Base-by-base conservation (phyloP, 768 basidiomycete genomes). In the Boletus huronensis region DNA sequence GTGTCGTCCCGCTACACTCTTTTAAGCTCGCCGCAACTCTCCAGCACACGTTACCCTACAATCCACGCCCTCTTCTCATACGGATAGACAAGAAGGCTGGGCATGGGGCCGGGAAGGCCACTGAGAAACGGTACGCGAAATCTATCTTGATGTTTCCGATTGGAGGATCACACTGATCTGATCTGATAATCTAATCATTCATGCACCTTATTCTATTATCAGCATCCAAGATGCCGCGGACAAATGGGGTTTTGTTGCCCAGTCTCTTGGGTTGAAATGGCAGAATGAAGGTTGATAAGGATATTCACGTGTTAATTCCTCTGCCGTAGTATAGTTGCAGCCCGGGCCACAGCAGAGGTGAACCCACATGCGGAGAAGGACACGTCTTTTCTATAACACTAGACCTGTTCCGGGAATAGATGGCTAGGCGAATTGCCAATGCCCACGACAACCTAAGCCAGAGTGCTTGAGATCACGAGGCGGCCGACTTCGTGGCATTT, bases 1-100 rank as follows among this genome's bases (percentile, higher is more conserved):
- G 90, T 32, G 90, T 93, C n/a, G 89, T 92, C 5, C 88, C 89
- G 1, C 74, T 90, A 66, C 91, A 92, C 70, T 88, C 89, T 9
- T 91, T 88, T 80, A 93, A 93, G 71, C 77, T 83, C 48, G 84
- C 85, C 0, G 91, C 91, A 16, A 82, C 83, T n/a, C 73, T 92
- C 35, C 90, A 93, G 65, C 72, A 92, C 64, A 72, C 70, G 2
- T 70, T 82, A 1, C 77, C 87, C 1, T 61, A 82, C 43, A 93
- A 91, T 66, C 80, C 82, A 0, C 71, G 90, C 62, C 91, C 90
- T 6, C 74, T 93, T 13, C 75, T 93, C 19, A 73, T 92, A 45
- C 81, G 89, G 21, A 82, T 93, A 26, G 88, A 92, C 64, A 83
- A 83, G 71, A 90, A 90, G 65, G 81, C 86, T 2, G 89, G 89